Base-by-base conservation (phyloP, 2,329 filamentous ascomycete genomes). In the Phyllosticta citribraziliensis region DNA sequence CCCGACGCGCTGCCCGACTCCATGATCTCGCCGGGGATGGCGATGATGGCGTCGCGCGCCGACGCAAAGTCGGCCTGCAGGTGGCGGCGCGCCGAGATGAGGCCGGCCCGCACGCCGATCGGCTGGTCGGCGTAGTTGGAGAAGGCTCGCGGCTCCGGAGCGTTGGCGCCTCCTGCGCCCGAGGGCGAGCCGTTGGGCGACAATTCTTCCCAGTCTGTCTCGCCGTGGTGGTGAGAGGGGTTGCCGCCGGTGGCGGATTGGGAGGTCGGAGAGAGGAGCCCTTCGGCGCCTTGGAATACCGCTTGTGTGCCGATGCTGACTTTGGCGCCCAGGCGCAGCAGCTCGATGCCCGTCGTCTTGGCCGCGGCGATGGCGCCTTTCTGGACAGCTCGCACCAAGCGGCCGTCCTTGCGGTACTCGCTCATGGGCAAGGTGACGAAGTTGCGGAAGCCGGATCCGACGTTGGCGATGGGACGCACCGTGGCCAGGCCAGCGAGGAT, bases 51-150 rank as follows among this genome's bases (percentile, higher is more conserved):
- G 74, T 99, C 91, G 61, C 87, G 82, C 0, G 94, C 90, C 53
- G 92, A 80, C 50, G 93, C 81, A n/a, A 99, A 79, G 72, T 99
- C 95, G 35, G 91, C 84, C 63, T 92, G 86, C 27, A 99, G 80
- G 58, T 91, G 89, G 27, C 86, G 80, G 68, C 92, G 93, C 3
- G 91, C 94, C 12, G 89, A 89, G 2, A 88, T 83, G 17, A 99
- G 78, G 3, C 94, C 94, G 67, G 95, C 89, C 3, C 93, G 81
- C 2, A 99, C 88, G 1, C 90, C 90, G 1, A 94, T 84, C 0
- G 95, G 95, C 70, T 97, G 94, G 67, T 97, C 89, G 0, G 95
- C 94, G 70, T 99, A 99, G 1, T 93, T 83, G 10, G 89, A 95
- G 64, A 97, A 89, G 64, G 89, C 88, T 66, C 89, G 91, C 63